Conservation (phyloP, 805 yeast genomes). For the Ogataea methylovora region DNA sequence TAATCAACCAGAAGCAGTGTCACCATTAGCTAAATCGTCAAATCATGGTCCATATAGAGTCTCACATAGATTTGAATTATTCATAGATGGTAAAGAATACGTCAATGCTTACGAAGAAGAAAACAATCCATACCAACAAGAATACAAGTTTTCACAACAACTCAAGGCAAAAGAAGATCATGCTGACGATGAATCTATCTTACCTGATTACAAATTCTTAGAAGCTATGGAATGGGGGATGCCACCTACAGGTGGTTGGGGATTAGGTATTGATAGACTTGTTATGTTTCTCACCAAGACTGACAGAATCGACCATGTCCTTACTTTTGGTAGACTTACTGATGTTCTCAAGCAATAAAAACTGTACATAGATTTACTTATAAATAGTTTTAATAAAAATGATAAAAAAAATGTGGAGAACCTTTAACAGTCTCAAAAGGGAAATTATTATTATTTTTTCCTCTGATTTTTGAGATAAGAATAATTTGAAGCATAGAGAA, state of each 20-base stretch:
- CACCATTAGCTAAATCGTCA: constrained; percentile 80
- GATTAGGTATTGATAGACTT: constrained; percentile 85
- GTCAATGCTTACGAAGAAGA: constrained; percentile 96
- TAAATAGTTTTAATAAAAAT: too few relatives aligned
- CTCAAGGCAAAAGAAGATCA: constrained; percentile 35
- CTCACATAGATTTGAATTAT: constrained; percentile 78
- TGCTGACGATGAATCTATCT: constrained; percentile 53
- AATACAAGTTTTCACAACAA: constrained; percentile 55
- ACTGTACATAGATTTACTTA: too few relatives aligned
- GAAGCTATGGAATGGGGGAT: constrained; percentile 83
- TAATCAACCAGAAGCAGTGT: constrained; percentile 77
- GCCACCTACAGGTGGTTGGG: constrained; percentile 99
- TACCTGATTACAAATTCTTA: constrained; percentile 69
- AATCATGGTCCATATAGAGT: constrained; percentile 26
- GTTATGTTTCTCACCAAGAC: constrained; percentile 68
- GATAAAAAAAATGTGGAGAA: too few relatives aligned
- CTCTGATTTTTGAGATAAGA: too few relatives aligned
- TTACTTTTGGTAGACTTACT: constrained; percentile 65
- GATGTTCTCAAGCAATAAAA: constrained; percentile 63
- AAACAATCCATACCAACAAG: constrained; percentile 74
- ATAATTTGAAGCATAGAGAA: too few relatives aligned
- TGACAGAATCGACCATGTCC: constrained; percentile 64
- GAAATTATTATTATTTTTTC: too few relatives aligned
- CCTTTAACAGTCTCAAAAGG: too few relatives aligned
- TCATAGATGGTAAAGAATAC: constrained; percentile 71